Evolutionary conservation across 2,329 filamentous ascomycete species (phyloP), one percentile per base, ranked within the genome.

Genomic region (Botrytis fabae): DNA sequence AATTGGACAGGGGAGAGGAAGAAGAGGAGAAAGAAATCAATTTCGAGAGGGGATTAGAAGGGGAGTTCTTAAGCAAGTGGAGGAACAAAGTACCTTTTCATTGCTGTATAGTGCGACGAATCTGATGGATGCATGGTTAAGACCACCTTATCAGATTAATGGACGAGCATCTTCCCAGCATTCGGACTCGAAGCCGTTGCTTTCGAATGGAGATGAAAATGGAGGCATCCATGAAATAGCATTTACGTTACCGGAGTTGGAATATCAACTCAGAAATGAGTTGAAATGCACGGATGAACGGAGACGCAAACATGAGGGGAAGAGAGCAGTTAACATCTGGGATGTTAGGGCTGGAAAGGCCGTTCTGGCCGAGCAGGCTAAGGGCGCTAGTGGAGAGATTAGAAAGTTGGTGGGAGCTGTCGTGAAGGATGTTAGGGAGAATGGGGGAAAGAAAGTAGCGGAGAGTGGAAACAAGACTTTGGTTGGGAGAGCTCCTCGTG

Each of bases 291-390:
- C 44, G 5, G 70, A 65, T 14, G 70, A 71, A 35, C 40, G 70
- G 14, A 65, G 48, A 44, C 44, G 61, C 35, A 71, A 71, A 35
- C 70, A 71, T 65, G 70, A 71, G 28, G 38, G 35, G 18, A 54
- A 44, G 32, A 28, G 70, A 1, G 70, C 70, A 38, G 61, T 71
- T 2, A 71, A 71, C 44, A 71, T 71, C 35, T 71, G 70, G 70
- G 63, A 71, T 35, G 64, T 66, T 8, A 66, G 64, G 35, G 64
- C 64, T 22, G 64, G 64, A 12, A 66, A 66, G 35, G 64, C 64
- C 8, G 64, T 66, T 54, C 40, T 66, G 16, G 64, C 64, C 6
- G 64, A 66, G n/a, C 64, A 66, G 25, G 64, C 64, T 2, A 66
- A 66, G 25, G 64, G 64, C 14, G 64, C 64, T 28, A 66, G 64